Evolutionary conservation across 257 asterid species (phyloP), one percentile per base, ranked within the genome.

Genomic region (Orobanche coerulescens): DNA sequence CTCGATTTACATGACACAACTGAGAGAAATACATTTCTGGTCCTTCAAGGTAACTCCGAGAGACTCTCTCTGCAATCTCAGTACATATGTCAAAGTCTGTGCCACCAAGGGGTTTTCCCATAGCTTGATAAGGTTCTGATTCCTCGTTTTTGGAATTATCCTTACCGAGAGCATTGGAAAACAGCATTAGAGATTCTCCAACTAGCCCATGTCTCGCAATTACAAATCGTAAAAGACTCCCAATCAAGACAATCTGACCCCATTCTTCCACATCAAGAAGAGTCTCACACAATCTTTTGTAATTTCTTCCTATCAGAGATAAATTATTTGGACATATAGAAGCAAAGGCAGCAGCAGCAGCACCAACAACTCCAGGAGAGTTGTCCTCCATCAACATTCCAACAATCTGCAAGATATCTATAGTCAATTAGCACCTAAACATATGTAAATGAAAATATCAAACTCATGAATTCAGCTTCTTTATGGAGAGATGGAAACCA

Each of bases 241-340:
- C 95, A 33, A 77, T 83, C 79, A 86, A 79, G 74, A 83, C 79
- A 78, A 93, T 84, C 75, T 89, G 98, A 69, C 95, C 97, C 97
- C 97, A 89, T 78, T 89, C 97, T 77, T 89, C 98, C 63, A 93
- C 95, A 73, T 93, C 98, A 37, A 94, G 95, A 72, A 92, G 98
- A 71, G 78, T 92, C 79, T 86, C 94, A 16, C 98, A 92, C 76
- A 92, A 76, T 62, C 75, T 82, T 85, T 71, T 84, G 75, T 81
- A 93, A 67, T 77, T 81, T 86, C 79, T 84, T 75, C 87, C 95
- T 65, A 93, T 83, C 75, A 93, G 69, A 64, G 83, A 71, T 46
- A 89, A 79, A 70, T 86, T 86, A 76, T 78, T 81, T 63, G 98
- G 98, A 73, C 97, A 93, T 75, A 84, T 72, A 47, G 88, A 81